Conservation (phyloP, 2,329 filamentous ascomycete species). For the Ophiocordyceps camponoti-floridani region DNA sequence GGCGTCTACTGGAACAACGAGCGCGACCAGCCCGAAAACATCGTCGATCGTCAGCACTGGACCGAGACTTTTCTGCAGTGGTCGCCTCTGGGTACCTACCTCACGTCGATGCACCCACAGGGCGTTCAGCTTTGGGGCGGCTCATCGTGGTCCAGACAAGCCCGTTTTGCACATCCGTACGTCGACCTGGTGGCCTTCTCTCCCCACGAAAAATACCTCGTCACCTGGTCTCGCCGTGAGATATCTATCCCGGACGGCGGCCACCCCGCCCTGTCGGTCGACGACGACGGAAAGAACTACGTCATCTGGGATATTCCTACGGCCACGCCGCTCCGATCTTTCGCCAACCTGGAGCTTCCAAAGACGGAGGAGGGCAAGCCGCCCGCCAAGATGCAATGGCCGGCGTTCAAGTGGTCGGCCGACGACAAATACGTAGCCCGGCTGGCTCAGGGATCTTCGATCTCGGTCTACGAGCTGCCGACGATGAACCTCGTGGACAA, state of each 20-base stretch:
- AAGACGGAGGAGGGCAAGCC: constrained; percentile 41
- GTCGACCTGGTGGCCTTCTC: constrained; percentile 96
- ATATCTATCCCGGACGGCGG: constrained; percentile 82
- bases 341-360: constrained; percentile 72
- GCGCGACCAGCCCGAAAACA: constrained; percentile 69
- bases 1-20: constrained; percentile 98
- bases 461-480: constrained; percentile 80
- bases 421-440: constrained; percentile 95
- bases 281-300: constrained; percentile 98
- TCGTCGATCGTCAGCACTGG: constrained; percentile 90
- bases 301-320: constrained; percentile 96
- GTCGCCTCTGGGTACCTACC: constrained; percentile 86
- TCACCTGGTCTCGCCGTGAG: constrained; percentile 90
- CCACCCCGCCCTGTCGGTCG: constrained; percentile 65
- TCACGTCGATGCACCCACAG: constrained; percentile 88
- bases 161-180: constrained; percentile 85
- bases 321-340: constrained; percentile 77
- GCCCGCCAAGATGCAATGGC: constrained; percentile 83
- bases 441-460: constrained; percentile 71
- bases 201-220: constrained; percentile 77
- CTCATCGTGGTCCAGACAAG: constrained; percentile 71
- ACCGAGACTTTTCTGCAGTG: constrained; percentile 96
- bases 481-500: constrained; percentile 83
- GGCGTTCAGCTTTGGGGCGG: constrained; percentile 97
- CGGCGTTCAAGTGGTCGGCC: constrained; percentile 97